Conservation (phyloP, 331 rosid genomes). For the Acacia concinna region DNA sequence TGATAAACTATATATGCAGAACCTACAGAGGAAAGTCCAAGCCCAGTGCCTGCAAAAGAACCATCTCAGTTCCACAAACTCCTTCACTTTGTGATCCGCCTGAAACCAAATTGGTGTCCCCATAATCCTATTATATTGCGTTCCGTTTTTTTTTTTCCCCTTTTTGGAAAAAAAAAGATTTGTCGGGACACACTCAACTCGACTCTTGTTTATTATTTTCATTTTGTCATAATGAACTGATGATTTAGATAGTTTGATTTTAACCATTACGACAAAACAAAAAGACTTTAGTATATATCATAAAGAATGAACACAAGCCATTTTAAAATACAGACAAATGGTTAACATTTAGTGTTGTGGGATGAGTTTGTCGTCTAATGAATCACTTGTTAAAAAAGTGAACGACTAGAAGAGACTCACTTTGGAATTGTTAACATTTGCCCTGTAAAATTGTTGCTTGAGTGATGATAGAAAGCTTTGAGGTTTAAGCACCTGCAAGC, state of each 20-base stretch:
- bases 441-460: not conserved
- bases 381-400: not conserved
- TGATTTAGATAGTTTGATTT: not conserved
- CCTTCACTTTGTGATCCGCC: not conserved
- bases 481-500: not conserved
- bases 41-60: constrained; percentile 36
- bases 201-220: not conserved
- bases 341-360: not conserved
- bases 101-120: not conserved
- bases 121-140: not conserved
- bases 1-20: constrained; percentile 34
- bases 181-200: not conserved
- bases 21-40: constrained; percentile 37
- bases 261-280: not conserved
- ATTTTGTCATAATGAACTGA: not conserved
- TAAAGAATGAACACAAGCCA: not conserved
- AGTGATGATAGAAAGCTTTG: constrained; percentile 21
- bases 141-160: no score
- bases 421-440: not conserved
- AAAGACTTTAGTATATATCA: not conserved
- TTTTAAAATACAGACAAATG: not conserved
- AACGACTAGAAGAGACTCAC: not conserved
- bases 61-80: not conserved
- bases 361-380: not conserved
- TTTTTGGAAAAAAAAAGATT: not conserved